These are phyloP conservation scores for Trichoderma reesei DNA, from an alignment of 495 filamentous ascomycete genomes.

Conservation along the genomic window DNA sequence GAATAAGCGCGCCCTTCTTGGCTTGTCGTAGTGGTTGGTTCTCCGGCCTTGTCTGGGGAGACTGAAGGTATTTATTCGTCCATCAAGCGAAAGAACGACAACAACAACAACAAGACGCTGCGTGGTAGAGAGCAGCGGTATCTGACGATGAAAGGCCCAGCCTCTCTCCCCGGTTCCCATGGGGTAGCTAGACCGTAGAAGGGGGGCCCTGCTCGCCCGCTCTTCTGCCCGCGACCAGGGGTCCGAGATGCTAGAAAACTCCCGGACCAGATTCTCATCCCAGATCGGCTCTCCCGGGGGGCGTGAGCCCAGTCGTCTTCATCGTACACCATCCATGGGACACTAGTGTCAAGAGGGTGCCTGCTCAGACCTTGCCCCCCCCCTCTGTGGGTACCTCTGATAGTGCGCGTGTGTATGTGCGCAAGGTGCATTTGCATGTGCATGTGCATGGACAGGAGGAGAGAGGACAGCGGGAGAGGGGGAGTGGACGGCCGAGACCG, in stretches of 20 bases:
- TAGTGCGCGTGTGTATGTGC: neutral
- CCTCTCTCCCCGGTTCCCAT: no score
- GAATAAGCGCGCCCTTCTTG: neutral
- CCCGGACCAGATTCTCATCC: constrained; percentile 3
- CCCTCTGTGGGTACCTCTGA: neutral
- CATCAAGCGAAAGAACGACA: no score
- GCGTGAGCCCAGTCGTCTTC: neutral
- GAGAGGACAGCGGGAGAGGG: neutral
- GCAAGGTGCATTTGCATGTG: no score
- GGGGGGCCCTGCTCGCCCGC: neutral
- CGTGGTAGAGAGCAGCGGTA: neutral
- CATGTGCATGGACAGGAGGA: neutral
- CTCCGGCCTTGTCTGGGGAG: neutral
- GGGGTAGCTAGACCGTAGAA: no score
- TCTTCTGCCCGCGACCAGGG: neutral
- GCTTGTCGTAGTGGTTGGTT: neutral
- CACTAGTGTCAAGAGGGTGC: constrained; percentile 5
- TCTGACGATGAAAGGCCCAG: neutral
- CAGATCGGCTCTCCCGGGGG: neutral
- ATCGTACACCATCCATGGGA: constrained; percentile 4
- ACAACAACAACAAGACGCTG: no score
- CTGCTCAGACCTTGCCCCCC: constrained; percentile 2
- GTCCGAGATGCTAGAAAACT: no score
- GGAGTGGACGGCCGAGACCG: neutral
- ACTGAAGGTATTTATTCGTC: neutral